Conservation (phyloP, 805 yeast genomes). For the Kazachstania psychrophila region DNA sequence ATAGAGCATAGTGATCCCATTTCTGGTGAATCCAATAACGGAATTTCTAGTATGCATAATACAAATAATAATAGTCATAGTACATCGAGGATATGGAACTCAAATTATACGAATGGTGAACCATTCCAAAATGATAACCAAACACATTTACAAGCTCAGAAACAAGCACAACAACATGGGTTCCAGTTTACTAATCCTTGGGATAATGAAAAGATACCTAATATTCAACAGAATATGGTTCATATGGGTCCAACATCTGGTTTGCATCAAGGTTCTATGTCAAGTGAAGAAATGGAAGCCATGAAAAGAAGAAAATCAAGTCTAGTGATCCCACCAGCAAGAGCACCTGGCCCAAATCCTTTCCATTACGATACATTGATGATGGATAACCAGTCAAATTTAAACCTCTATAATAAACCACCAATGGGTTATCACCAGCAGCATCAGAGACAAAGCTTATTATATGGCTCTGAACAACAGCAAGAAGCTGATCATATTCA, state of each 20-base stretch:
- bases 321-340: constrained; percentile 34
- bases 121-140: constrained; percentile 1
- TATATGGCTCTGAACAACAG: constrained; percentile 2
- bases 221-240: not conserved
- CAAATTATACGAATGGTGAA: constrained; percentile 6
- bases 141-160: not conserved
- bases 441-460: constrained; percentile 5
- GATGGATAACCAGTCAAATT: too few species aligned
- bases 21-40: too few species aligned
- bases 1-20: constrained; percentile 1
- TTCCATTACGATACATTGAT: constrained; percentile 23
- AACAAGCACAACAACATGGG: not conserved
- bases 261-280: not conserved
- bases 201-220: constrained; percentile 7
- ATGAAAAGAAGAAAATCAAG: constrained; percentile 28
- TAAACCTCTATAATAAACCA: not conserved
- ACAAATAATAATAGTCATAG: not conserved
- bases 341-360: constrained; percentile 38
- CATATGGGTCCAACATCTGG: not conserved
- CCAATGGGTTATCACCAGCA: constrained; percentile 6
- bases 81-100: constrained; percentile 11
- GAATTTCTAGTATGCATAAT: not conserved
- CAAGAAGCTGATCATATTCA: constrained; percentile 3
- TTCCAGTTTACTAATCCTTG: constrained; percentile 13
- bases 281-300: constrained; percentile 5